These are phyloP conservation scores for Lichtheimia corymbifera DNA, from an alignment of 371 early-diverging fungal species.

Conservation along the genomic window DNA sequence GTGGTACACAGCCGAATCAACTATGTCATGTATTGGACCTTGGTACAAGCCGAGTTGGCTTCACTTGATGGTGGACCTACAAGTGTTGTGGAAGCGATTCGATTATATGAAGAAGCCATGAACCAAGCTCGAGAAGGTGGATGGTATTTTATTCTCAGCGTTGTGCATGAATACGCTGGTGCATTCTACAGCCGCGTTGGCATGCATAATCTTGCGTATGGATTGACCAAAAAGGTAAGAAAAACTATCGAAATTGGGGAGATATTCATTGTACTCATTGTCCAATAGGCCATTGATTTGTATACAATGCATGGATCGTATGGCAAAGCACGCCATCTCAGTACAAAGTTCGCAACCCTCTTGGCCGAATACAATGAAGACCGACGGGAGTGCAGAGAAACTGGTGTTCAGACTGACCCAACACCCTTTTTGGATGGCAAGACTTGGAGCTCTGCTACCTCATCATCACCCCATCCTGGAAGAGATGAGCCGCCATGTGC, in stretches of 20 bases:
- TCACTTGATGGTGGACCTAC: constrained; percentile 6
- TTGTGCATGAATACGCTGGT: constrained; percentile 42
- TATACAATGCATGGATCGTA: constrained; percentile 37
- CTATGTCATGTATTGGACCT: constrained; percentile 33
- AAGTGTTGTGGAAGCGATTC: constrained; percentile 15
- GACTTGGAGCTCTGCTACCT: constrained; percentile 36
- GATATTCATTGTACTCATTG: background rate
- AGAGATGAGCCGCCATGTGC: constrained; percentile 34
- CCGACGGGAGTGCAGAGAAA: constrained; percentile 28
- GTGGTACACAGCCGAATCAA: constrained; percentile 27
- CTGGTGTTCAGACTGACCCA: constrained; percentile 44
- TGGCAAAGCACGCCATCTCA: constrained; percentile 41
- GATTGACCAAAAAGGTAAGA: constrained; percentile 30
- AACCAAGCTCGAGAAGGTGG: constrained; percentile 33
- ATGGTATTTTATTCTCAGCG: constrained; percentile 33
- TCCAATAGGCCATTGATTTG: constrained; percentile 23
- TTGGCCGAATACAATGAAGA: constrained; percentile 31
- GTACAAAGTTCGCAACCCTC: constrained; percentile 21
- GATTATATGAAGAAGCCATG: constrained; percentile 41
- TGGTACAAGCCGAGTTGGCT: constrained; percentile 14
- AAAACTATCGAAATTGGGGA: background rate
- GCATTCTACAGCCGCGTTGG: constrained; percentile 37
- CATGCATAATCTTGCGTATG: constrained; percentile 37
- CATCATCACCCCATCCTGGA: constrained; percentile 1
- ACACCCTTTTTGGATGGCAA: constrained; percentile 37